A percentile compares a stretch with the other conserved stretches of the same genome.
Evolutionary conservation across 2,329 filamentous ascomycete species (phyloP).

Genomic region (Fusarium sp.): DNA sequence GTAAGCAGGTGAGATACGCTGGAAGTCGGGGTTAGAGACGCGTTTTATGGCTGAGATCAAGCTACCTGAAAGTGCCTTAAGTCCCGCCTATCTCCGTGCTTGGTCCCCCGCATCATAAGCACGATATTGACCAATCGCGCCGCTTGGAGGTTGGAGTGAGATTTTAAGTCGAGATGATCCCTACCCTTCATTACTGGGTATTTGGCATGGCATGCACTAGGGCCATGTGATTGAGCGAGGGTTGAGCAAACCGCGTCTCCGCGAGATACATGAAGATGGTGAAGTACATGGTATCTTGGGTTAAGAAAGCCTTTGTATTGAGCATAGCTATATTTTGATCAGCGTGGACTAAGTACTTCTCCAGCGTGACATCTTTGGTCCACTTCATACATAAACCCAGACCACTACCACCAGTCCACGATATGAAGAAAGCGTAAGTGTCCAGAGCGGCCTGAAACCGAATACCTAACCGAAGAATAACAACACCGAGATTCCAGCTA

Average conservation of each 20-base stretch:
- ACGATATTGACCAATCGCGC: not conserved
- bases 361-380: not conserved
- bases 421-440: not conserved
- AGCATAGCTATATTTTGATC: not conserved
- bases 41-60: not conserved
- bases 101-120: not conserved
- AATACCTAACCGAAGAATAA: not conserved
- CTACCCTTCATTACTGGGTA: not conserved
- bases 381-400: not conserved
- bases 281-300: not conserved
- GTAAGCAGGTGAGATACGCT: not conserved
- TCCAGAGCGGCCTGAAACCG: not conserved
- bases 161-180: not conserved
- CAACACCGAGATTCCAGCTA: not conserved
- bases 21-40: not conserved
- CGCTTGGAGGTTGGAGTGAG: not conserved
- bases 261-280: not conserved
- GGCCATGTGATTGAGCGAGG: not conserved
- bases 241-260: not conserved
- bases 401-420: not conserved
- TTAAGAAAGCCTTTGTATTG: not conserved
- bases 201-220: not conserved
- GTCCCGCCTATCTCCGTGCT: too few species aligned
- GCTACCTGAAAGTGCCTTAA: not conserved
- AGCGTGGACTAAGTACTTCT: too few species aligned